Base-by-base conservation (phyloP, 2,329 filamentous ascomycete species). In the Pseudocercospora pini-densiflorae region DNA sequence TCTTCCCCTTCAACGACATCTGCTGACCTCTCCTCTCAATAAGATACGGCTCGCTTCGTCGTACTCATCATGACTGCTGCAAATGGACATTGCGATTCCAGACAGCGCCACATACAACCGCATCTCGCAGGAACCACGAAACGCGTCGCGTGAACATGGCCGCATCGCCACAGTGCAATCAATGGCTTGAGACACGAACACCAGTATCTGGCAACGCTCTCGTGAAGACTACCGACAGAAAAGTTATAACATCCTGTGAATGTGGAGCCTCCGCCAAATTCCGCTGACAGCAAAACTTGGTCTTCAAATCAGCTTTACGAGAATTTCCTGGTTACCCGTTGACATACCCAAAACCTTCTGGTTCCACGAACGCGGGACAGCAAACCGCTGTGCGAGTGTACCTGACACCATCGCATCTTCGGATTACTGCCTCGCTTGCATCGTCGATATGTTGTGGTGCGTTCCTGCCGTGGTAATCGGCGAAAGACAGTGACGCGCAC, bases 361-460 rank as follows among this genome's bases (percentile, higher is more conserved):
- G 54, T 58, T 36, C 54, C 54, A 58, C 54, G 29, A 58, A 33
- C 21, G 27, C 54, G 54, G 54, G 29, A 24, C 29, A 58, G 27
- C 54, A 58, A 58, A 40, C 54, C 54, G 54, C 54, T 40, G 54
- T 58, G 54, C 54, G 54, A 58, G 54, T 58, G 54, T 58, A 58
- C 54, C 54, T 29, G 51, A 31, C 51, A 54, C 51, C 51, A 54
- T 40, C 54, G 54, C 54, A 31, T 12, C 14, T 58, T 19, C 54
- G 19, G 29, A 36, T 21, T 40, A 58, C 31, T 31, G 54, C 10
- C 54, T 40, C 29, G 31, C 31, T n/a, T 31, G 27, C 27, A 33
- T 55, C 54, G 29, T 16, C 31, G 54, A 58, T 58, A 55, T 31
- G 31, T 33, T 16, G 27, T 40, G 16, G 14, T 31, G 24, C 31